Base-by-base conservation (phyloP, 192 early-diverging fungal genomes). In the Podochytrium sp. region DNA sequence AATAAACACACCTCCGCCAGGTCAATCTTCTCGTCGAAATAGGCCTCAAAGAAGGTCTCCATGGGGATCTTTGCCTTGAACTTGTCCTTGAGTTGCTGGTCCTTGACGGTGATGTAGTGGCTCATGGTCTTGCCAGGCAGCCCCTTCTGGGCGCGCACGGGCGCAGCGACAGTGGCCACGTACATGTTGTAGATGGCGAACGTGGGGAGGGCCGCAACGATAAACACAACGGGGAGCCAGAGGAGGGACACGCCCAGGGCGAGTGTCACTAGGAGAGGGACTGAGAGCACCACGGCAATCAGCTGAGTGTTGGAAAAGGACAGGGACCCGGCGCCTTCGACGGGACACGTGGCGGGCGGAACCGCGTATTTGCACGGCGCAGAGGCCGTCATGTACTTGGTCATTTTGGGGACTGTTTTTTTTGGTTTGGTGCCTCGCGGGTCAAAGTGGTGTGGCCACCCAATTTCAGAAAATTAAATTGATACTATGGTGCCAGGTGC, bases 1-100 rank as follows among this genome's bases (percentile, higher is more conserved):
- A 61, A 6, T 18, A 14, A 5, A 65, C 64, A 25, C 18, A 65
- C 64, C 30, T 60, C 77, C 42, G 84, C 93, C 65, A 97, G 82
- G 76, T 99, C 97, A 66, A 99, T 95, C 85, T 96, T 92, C 37
- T 89, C 93, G 76, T 94, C 94, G 87, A 99, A 95, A 87, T 97
- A 99, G 73, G 89, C 89, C 78, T 99, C 97, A 70, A 97, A 99
- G 83, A 96, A 97, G 57, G 90, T 90, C 80, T 97, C 97, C 91
- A 98, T 98, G 55, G 97, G 96, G 71, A 99, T 98, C 87, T 94
- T 94, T 82, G 84, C 91, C 43, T 81, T 71, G 89, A 95, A 98
- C 66, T 80, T 75, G 41, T 85, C 81, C 79, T 87, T 86, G 64
- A 97, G 89, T 42, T 81, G 85, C 65, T 88, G 83, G 75, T 96